These are phyloP conservation scores for Ophiobolus disseminans DNA, from an alignment of 2,329 filamentous ascomycete genomes.

Conservation along the genomic window DNA sequence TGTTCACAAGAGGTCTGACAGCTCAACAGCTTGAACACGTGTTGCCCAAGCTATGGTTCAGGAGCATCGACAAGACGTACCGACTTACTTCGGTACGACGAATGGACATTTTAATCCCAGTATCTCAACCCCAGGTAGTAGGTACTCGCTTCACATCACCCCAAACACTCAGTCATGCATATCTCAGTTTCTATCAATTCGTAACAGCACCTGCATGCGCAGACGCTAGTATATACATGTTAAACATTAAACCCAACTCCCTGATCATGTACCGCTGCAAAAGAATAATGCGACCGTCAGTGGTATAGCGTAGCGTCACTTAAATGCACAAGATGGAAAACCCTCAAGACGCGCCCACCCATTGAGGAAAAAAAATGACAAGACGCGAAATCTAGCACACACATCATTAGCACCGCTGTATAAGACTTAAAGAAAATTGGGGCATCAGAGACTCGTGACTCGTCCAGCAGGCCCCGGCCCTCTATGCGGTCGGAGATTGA, in stretches of 20 bases:
- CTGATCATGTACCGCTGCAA: not conserved
- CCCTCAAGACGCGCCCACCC: constrained; percentile 4
- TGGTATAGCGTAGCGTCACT: constrained; percentile 29
- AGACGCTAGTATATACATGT: not conserved
- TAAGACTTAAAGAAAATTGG: constrained; percentile 11
- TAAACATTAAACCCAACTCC: not conserved
- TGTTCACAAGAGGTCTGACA: no score
- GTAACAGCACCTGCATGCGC: not conserved
- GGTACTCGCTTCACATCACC: no score
- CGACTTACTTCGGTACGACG: no score
- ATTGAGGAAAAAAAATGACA: constrained; percentile 4
- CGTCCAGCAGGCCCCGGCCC: constrained; percentile 30
- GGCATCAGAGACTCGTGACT: constrained; percentile 45
- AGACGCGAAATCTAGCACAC: constrained; percentile 13
- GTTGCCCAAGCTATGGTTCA: no score
- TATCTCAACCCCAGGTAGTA: no score
- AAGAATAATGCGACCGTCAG: constrained; percentile 9
- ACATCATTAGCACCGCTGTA: constrained; percentile 22
- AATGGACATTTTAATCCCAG: no score
- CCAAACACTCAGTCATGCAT: no score
- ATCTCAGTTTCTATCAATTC: not conserved
- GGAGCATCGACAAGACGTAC: no score
- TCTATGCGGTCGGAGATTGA: constrained; percentile 54
- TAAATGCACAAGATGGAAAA: constrained; percentile 17
- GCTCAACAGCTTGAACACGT: no score